Evolutionary conservation across 371 early-diverging fungal genomes (phyloP), one percentile per base, ranked within the genome.

Genomic region (Syncephalastrum monosporum): DNA sequence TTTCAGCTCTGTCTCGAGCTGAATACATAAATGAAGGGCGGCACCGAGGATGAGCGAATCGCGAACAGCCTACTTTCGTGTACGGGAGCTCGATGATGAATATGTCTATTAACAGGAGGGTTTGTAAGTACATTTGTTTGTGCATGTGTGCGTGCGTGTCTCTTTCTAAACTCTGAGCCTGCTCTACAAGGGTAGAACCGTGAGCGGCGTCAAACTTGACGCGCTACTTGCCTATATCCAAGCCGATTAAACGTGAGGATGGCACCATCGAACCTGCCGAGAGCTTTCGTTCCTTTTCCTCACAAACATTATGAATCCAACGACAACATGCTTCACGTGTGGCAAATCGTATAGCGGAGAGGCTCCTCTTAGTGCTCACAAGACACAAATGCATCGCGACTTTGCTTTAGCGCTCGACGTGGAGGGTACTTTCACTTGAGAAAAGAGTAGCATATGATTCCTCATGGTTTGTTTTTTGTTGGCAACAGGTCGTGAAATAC

Each of bases 191-290:
- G 82, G 78, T 23, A 82, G 75, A n/a, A 59, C 69, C 25, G 72
- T 80, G 41, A 73, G 82, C 12, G 65, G 75, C 53, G 60, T 86
- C 38, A 69, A 69, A 10, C 79, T 79, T 25, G 84, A 84, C 57
- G 68, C 67, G 70, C 15, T 86, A 84, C 50, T 84, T 81, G 53
- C 84, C 86, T 15, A 84, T 86, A 21, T 79, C 83, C 21, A 77
- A 77, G 19, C 83, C 84, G 19, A 76, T 69, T 41, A 70, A 67
- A 13, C 60, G 63, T 17, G 68, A 65, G 6, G 75, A 75, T 53
- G 77, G 79, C 13, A 74, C 73, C 1, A 51, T 69, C 25, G 79
- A 81, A 43, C 74, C 77, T n/a, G 75, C 79, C 3, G 69, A 21
- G 21, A 21, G 21, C 21, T 21, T 21, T 21, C 21, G 21, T 21